These are phyloP conservation scores for Epithele typhae DNA, from an alignment of 768 basidiomycete genomes.

Conservation along the genomic window DNA sequence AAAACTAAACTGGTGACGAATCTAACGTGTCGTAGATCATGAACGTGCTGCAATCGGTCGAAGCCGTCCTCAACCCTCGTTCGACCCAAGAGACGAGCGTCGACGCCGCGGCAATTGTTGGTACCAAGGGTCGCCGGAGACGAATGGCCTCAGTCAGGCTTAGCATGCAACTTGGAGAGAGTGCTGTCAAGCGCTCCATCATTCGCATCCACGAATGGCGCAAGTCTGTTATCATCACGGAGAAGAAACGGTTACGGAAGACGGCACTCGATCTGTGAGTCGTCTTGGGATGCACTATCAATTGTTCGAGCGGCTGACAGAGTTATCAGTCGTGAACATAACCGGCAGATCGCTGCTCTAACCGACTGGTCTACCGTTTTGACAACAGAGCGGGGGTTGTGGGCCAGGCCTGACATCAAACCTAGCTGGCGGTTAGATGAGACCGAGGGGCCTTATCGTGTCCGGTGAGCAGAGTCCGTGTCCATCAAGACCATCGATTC, in stretches of 20 bases:
- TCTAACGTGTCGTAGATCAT: constrained; percentile 42
- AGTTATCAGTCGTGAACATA: constrained; percentile 63
- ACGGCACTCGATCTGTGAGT: constrained; percentile 68
- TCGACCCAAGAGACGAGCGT: constrained; percentile 43
- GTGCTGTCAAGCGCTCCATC: constrained; percentile 58
- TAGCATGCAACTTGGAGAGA: constrained; percentile 60
- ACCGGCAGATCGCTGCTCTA: constrained; percentile 60
- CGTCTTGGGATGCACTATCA: not conserved
- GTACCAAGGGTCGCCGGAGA: constrained; percentile 48
- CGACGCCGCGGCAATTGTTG: constrained; percentile 48
- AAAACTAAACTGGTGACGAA: not conserved
- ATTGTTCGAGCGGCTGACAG: not conserved
- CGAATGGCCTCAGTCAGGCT: constrained; percentile 53
- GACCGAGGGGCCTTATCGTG: constrained; percentile 86
- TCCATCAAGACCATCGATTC: not conserved
- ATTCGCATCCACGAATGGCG: constrained; percentile 70
- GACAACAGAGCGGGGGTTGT: constrained; percentile 77
- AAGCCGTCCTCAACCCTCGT: constrained; percentile 45
- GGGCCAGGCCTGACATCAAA: constrained; percentile 53
- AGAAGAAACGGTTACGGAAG: constrained; percentile 70
- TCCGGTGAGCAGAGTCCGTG: too few relatives aligned
- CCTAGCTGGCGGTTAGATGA: constrained; percentile 80
- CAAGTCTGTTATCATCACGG: constrained; percentile 59
- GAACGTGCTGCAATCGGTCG: constrained; percentile 51
- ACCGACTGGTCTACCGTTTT: constrained; percentile 59